Conservation (phyloP, 441 rosid species). For the Pelargonium myrrhifolium region DNA sequence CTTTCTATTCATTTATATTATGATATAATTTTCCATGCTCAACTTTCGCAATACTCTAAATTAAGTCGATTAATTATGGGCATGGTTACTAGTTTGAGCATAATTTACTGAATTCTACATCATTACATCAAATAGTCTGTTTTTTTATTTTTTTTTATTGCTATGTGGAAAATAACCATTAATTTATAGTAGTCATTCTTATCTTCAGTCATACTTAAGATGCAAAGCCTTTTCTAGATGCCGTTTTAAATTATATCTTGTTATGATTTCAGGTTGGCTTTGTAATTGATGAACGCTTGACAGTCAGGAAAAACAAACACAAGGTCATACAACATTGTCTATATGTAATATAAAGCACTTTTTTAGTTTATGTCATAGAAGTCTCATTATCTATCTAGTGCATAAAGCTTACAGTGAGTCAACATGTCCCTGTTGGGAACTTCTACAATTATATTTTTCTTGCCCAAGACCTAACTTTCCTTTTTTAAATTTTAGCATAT, state of each 20-base stretch:
- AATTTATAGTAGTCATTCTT: not conserved
- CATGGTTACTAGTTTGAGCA: not conserved
- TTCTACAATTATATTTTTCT: not conserved
- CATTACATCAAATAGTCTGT: not conserved
- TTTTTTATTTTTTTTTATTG: not conserved
- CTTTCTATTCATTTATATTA: not conserved
- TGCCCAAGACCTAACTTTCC: not conserved
- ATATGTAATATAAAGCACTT: conserved; percentile 1
- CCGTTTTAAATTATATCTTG: not conserved
- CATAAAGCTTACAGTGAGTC: not conserved
- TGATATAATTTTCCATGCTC: not conserved
- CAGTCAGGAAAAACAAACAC: conserved; percentile 64
- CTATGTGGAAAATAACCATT: not conserved
- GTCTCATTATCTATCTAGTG: not conserved
- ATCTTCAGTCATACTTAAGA: not conserved
- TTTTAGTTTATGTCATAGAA: not conserved
- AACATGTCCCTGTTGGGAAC: not conserved
- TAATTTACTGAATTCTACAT: not conserved
- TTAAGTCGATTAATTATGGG: not conserved
- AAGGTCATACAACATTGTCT: conserved; percentile 42
- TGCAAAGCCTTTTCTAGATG: not conserved
- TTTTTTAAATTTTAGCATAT: not conserved
- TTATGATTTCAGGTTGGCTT: conserved; percentile 58
- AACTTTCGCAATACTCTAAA: not conserved
- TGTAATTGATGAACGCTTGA: conserved; percentile 80